Conservation (phyloP, 306 rosid species). For the Albizia julibrissin region DNA sequence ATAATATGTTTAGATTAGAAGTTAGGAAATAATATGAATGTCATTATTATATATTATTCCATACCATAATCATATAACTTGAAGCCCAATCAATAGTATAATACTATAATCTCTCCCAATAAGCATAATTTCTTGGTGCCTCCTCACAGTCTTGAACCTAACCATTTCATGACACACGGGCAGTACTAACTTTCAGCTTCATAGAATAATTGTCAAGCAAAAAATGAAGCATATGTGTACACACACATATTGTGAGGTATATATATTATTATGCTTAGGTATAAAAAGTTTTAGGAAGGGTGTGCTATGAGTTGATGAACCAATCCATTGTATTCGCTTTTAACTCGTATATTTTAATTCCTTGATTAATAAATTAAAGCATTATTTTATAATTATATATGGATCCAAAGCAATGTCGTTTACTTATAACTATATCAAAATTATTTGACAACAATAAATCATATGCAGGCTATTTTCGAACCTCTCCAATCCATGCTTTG, state of each 20-base stretch:
- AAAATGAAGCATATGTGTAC: not conserved
- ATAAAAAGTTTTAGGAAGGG: not conserved
- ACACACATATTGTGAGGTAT: not conserved
- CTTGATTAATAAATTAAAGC: not conserved
- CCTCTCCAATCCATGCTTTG: no score
- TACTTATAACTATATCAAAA: not conserved
- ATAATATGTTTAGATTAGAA: no score
- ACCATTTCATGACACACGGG: not conserved
- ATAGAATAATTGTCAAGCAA: not conserved
- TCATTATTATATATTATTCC: no score
- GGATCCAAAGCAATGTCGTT: not conserved
- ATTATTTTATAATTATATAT: no score
- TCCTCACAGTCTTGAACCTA: not conserved
- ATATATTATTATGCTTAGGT: not conserved
- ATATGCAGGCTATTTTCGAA: no score
- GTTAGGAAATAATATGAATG: not conserved
- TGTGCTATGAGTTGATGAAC: not conserved
- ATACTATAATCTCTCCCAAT: not conserved
- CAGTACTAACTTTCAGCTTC: no score
- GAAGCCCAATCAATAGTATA: not conserved
- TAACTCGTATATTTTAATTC: not conserved
- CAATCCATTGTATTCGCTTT: not conserved
- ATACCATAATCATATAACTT: not conserved
- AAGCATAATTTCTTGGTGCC: not conserved
- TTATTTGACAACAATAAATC: no score